These are phyloP conservation scores for Alternaria triticina DNA, from an alignment of 2,329 filamentous ascomycete species.

Conservation along the genomic window DNA sequence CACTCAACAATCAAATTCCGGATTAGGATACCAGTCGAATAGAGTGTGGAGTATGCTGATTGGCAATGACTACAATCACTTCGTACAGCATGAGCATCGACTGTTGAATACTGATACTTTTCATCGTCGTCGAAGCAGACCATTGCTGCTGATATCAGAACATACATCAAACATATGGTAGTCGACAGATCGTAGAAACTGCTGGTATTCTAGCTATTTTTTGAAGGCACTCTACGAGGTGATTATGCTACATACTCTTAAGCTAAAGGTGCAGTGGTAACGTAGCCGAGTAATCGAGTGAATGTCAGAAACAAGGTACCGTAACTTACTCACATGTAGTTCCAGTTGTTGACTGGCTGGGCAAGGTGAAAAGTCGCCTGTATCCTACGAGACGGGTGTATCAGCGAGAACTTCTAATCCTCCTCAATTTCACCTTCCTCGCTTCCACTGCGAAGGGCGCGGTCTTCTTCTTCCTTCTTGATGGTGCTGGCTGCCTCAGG, in stretches of 20 bases:
- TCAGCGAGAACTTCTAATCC: conserved; percentile 46
- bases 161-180: background rate
- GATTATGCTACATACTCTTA: background rate
- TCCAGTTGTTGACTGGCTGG: background rate
- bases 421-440: conserved; percentile 99
- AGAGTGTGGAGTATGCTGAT: background rate
- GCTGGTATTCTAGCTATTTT: background rate
- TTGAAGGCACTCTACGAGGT: background rate
- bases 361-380: background rate
- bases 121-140: background rate
- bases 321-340: conserved; percentile 12
- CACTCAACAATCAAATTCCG: background rate
- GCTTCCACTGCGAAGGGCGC: conserved; percentile 79
- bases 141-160: background rate
- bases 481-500: conserved; percentile 27
- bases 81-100: background rate
- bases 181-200: background rate
- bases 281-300: background rate
- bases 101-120: background rate
- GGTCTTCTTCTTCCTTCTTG: conserved; percentile 62
- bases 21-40: background rate
- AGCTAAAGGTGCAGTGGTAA: background rate
- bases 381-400: conserved; percentile 4
- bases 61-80: background rate
- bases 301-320: background rate